Conservation (phyloP, 805 yeast genomes). For the Ogataea thermomethanolica region DNA sequence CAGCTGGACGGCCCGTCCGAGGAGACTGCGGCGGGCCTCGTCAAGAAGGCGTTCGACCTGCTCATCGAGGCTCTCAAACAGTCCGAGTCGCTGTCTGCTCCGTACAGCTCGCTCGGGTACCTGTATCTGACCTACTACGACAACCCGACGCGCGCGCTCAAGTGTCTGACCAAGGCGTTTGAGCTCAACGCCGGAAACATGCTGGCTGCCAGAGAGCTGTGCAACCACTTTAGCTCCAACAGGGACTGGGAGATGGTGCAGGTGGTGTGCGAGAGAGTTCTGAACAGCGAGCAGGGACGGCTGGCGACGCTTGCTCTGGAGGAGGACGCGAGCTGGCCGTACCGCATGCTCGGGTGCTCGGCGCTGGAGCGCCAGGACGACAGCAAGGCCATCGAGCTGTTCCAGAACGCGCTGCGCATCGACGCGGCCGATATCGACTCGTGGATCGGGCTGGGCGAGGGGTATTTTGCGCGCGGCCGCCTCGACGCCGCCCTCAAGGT, state of each 20-base stretch:
- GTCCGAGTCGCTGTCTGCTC: slow-evolving; percentile 64
- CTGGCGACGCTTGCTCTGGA: slow-evolving; percentile 39
- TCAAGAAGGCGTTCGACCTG: slow-evolving; percentile 51
- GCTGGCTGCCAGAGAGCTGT: slow-evolving; percentile 68
- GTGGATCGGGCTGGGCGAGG: slow-evolving; percentile 98
- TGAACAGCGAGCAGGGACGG: slow-evolving; percentile 59
- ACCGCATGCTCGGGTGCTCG: slow-evolving; percentile 78
- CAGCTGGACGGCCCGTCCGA: slow-evolving; percentile 15
- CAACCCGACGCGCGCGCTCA: slow-evolving; percentile 69
- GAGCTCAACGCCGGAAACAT: slow-evolving; percentile 79
- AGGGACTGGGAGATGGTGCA: slow-evolving; percentile 86
- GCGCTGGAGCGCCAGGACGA: slow-evolving; percentile 68
- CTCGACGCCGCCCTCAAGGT: slow-evolving; percentile 84
- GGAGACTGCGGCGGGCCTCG: slow-evolving; percentile 23
- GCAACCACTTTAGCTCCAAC: slow-evolving; percentile 59
- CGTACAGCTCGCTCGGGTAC: slow-evolving; percentile 77
- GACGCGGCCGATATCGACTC: slow-evolving; percentile 66
- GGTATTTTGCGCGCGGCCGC: slow-evolving; percentile 81
- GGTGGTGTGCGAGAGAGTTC: slow-evolving; percentile 60
- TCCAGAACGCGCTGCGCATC: slow-evolving; percentile 78
- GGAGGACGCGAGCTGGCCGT: slow-evolving; percentile 71
- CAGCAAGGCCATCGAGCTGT: slow-evolving; percentile 80
- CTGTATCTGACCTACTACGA: slow-evolving; percentile 57
- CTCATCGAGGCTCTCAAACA: slow-evolving; percentile 62
- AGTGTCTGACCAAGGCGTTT: slow-evolving; percentile 86